Evolutionary conservation across 805 yeast species (phyloP).

Genomic region (Zygosaccharomyces lentus): DNA sequence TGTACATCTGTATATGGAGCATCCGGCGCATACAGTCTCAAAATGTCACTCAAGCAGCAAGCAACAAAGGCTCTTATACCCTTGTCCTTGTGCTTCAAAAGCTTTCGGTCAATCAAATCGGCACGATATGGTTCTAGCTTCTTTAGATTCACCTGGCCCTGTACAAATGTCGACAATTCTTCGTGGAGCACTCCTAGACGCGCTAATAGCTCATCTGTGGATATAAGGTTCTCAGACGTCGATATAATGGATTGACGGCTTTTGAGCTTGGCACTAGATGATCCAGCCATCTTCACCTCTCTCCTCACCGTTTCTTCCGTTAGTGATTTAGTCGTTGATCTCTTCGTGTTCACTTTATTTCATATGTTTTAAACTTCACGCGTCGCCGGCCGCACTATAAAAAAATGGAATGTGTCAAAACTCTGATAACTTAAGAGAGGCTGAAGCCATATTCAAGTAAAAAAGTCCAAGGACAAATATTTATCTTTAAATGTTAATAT

Average conservation of each 20-base stretch:
- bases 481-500: no score
- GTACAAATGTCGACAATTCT: slow-evolving; percentile 60
- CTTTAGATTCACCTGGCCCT: slow-evolving; percentile 48
- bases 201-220: slow-evolving; percentile 56
- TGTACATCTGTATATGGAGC: slow-evolving; percentile 75
- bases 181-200: slow-evolving; percentile 57
- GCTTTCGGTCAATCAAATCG: slow-evolving; percentile 54
- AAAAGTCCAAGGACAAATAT: no score
- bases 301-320: not conserved
- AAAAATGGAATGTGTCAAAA: not conserved
- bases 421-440: not conserved
- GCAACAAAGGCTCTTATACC: slow-evolving; percentile 70
- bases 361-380: not conserved
- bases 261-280: slow-evolving; percentile 25
- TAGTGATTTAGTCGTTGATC: not conserved
- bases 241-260: slow-evolving; percentile 51
- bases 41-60: slow-evolving; percentile 69
- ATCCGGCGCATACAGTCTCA: slow-evolving; percentile 80
- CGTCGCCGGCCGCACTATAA: slow-evolving; percentile 1
- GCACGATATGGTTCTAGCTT: slow-evolving; percentile 44
- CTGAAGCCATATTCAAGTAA: no score
- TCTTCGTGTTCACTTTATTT: not conserved
- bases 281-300: slow-evolving; percentile 8
- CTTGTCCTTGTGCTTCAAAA: slow-evolving; percentile 53
- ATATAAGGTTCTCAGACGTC: slow-evolving; percentile 50